These are phyloP conservation scores for Haematococcus sp. DNA, from an alignment of 139 green algal species.

Conservation along the genomic window DNA sequence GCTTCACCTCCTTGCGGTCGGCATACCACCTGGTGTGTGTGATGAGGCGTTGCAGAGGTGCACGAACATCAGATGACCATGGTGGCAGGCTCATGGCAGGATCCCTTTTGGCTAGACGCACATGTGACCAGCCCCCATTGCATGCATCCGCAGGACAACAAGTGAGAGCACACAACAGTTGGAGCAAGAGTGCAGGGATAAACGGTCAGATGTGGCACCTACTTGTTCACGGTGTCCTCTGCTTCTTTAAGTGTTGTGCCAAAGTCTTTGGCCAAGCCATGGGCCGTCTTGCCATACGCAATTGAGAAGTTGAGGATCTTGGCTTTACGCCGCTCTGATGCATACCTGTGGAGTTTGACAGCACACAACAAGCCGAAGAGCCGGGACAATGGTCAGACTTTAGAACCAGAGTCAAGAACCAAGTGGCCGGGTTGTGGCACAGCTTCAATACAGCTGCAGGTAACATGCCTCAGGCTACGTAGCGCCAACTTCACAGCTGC, in stretches of 20 bases:
- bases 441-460: too few species aligned
- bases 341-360: conserved; percentile 24
- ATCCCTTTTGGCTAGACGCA: too few species aligned
- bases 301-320: conserved; percentile 99
- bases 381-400: background rate
- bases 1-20: conserved; percentile 55
- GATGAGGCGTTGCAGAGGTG: background rate
- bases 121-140: background rate
- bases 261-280: conserved; percentile 92
- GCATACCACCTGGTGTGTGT: conserved; percentile 46
- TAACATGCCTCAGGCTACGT: too few species aligned
- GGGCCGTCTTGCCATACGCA: conserved; percentile 97
- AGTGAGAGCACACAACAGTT: too few species aligned
- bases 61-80: too few species aligned
- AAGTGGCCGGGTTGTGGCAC: too few species aligned
- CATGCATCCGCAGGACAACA: background rate
- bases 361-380: too few species aligned
- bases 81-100: too few species aligned
- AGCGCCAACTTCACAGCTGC: too few species aligned
- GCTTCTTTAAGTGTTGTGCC: conserved; percentile 81
- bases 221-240: conserved; percentile 80
- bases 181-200: background rate
- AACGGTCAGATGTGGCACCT: conserved; percentile 41
- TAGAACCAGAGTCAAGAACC: background rate
- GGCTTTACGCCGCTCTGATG: conserved; percentile 71